Base-by-base conservation (phyloP, 805 yeast species). In the Wickerhamiella alocasiicola region DNA sequence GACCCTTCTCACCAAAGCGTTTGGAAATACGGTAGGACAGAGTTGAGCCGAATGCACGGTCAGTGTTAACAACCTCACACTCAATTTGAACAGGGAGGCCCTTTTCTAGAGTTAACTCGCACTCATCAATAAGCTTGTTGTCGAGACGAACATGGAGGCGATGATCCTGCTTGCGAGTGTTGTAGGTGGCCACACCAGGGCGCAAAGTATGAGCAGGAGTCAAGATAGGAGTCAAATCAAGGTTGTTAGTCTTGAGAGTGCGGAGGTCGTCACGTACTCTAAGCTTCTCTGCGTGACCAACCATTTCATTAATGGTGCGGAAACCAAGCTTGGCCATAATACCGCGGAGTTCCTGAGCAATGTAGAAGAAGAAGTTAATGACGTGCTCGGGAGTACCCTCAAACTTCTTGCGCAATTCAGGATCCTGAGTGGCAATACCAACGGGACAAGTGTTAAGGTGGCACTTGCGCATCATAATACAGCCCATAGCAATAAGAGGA, bases 381-480 rank as follows among this genome's bases (percentile, higher is more conserved):
- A 88, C 97, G 58, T 88, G 96, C 66, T 88, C 98, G 39, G 98
- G 98, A 38, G 95, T 87, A 57, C 98, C 98, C 55, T 74, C 70
- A 65, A 88, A 88, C 64, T 88, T 91, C 64, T 74, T 74, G 65
- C 98, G 76, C 51, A 88, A 71, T 50, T 77, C 83, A 15, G 96
- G 96, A 61, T 88, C 97, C 64, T 91, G 98, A 23, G 98, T 88
- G 34, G 98, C 98, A 66, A 88, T 82, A 65, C 98, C 98, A 37
- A 88, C 98, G 21, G 98, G 95, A 64, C 98, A 88, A 29, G 94
- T 75, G 66, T 83, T 82, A 45, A 82, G 67, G 61, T 88, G 97
- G 59, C 96, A 83, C 68, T 81, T 83, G 65, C 95, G 74, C 81
- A 87, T 80, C 83, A 85, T 78, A 59, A 88, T 81, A 70, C 98